Evolutionary conservation across 2,329 filamentous ascomycete species (phyloP).

Genomic region (Pyricularia sp.): DNA sequence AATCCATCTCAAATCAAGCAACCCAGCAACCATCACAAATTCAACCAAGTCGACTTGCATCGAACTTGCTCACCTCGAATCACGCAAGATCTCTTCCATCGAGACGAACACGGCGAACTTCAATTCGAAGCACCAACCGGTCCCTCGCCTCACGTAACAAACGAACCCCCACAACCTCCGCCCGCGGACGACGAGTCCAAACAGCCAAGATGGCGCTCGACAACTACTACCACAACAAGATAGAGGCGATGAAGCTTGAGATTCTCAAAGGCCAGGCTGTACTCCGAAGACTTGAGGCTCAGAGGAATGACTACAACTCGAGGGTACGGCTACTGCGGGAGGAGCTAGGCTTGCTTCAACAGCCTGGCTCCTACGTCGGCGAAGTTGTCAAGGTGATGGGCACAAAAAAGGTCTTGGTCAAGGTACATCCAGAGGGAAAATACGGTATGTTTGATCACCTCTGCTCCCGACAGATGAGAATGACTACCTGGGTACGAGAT

Average conservation of each 20-base stretch:
- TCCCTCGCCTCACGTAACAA: background rate
- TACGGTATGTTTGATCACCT: constrained; percentile 53
- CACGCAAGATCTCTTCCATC: background rate
- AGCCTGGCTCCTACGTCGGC: constrained; percentile 94
- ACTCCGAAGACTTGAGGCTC: constrained; percentile 85
- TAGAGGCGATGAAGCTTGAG: constrained; percentile 99
- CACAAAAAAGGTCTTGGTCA: constrained; percentile 97
- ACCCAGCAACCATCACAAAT: background rate
- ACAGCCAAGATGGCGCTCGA: constrained; percentile 79
- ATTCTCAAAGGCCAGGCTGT: constrained; percentile 98
- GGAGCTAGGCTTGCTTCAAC: constrained; percentile 89
- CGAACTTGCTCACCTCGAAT: background rate
- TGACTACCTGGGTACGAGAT: background rate
- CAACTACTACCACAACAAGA: constrained; percentile 99
- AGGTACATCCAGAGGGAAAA: constrained; percentile 99
- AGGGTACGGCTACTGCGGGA: constrained; percentile 87
- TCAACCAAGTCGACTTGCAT: background rate
- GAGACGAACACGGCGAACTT: background rate
- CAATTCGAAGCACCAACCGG: background rate
- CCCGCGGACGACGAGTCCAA: background rate
- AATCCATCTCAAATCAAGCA: background rate
- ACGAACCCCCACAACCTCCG: background rate
- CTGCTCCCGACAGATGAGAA: background rate
- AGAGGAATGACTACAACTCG: constrained; percentile 98
- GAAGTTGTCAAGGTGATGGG: constrained; percentile 99